Evolutionary conservation across 305 asterid species (phyloP), one percentile per base, ranked within the genome.

Genomic region (Fraxinus floribunda): DNA sequence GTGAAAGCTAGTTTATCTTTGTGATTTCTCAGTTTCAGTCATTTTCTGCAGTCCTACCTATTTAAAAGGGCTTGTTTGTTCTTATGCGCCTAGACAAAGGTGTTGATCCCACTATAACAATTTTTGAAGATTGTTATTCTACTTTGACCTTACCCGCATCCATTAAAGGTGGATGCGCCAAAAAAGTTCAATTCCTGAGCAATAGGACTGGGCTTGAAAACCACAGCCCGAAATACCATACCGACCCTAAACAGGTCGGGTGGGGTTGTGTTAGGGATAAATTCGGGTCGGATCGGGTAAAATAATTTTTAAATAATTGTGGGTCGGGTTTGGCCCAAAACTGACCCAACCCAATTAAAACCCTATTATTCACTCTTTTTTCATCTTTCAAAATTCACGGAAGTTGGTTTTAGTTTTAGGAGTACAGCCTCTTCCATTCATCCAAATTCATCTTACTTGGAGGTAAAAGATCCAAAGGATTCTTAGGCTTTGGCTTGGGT

Each of bases 371-470:
- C 36, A 34, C 36, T 34, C 36, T 34, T 34, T 34, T 34, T 34
- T 34, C 36, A 34, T 34, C 36, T 32, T 32, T 34, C 36, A 34
- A 34, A 34, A 34, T 3, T 95, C 99, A 18, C 97, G 97, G 89
- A 95, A 95, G 85, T 95, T 94, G 84, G 94, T 80, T 83, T 95
- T 94, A 5, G 98, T 95, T 88, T 95, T 95, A 4, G 30, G 99
- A 95, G 89, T 95, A 95, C 16, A 95, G 95, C 91, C 98, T 93
- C 86, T 95, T 95, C 99, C 99, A 95, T 0, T 95, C 99, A 89
- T 94, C 99, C 0, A 95, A 88, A 73, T 93, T 55, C 99, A 95
- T 94, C 87, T 78, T 84, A 46, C 98, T 95, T 16, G 99, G 97
- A 41, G 99, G 98, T 90, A 95, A 83, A 38, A 95, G 96, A 86